Base-by-base conservation (phyloP, 2,329 filamentous ascomycete genomes). In the Cladosporium cucumerinum region DNA sequence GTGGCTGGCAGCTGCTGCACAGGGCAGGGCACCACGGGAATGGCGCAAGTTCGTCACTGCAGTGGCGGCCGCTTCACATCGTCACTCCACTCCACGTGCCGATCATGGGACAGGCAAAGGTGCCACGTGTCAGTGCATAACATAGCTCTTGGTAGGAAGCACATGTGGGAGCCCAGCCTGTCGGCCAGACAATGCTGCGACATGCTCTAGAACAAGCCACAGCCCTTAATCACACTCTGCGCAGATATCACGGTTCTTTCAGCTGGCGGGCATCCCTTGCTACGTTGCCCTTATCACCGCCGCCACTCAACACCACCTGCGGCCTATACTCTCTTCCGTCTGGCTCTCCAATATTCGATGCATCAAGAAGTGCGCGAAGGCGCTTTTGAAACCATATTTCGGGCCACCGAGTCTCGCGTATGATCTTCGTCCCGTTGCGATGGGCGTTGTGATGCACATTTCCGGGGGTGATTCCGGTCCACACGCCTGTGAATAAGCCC, bases 161-260 rank as follows among this genome's bases (percentile, higher is more conserved):
- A 32, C 18, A 54, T 8, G 3, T 54, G 25, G 18, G n/a, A 21
- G 51, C 32, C n/a, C 39, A 26, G 48, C 25, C 23, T 11, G 23
- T 25, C 14, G 26, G 48, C 25, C 18, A 46, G 39, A 21, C 39
- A 4, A 23, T 46, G 21, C n/a, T 18, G n/a, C n/a, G 21, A 48
- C 14, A 59, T 32, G 3, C 23, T 25, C 57, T 59, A 48, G 23
- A 32, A 26, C 58, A 30, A 52, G 32, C 58, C 58, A 28, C 2
- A 84, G 67, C 54, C 78, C 77, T 8, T 78, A 75, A 60, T 81
- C 78, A 64, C 75, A 78, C 1, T 75, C 76, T 28, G 73, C 71
- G 67, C 82, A 84, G 4, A 83, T 73, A 21, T 81, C 78, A 8
- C 74, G 74, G 67, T 80, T 81, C 2, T 73, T 72, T 43, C 28